Evolutionary conservation across 345 rosid species (phyloP), one percentile per base, ranked within the genome.

Genomic region (Hirschfeldia incana): DNA sequence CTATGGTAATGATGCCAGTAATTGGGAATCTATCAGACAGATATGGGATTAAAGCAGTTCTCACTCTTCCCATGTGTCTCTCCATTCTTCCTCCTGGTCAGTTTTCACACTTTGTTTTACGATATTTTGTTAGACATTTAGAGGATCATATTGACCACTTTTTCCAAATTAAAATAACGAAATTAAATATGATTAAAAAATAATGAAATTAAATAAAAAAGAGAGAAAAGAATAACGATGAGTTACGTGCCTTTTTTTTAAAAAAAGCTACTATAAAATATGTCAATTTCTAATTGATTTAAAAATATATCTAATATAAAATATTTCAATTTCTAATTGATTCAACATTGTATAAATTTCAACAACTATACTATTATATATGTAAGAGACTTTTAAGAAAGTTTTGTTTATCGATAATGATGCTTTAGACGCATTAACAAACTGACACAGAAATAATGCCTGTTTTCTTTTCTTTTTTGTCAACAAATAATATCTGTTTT

Each of bases 1-100:
- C 97, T 4, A 84, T 94, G 64, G 85, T 90, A 60, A 83, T 86
- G 94, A 88, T 91, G 97, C 98, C 98, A 10, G 58, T 92, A 44
- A 72, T 94, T 4, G 97, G 98, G 33, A 88, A 88, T 72, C 79
- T 94, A 21, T 90, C 98, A 0, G 98, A 94, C 80, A 87, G 82
- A 69, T 85, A 91, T 76, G 98, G 98, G 27, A 90, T 88, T 73
- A 94, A 92, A 77, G 81, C 94, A 30, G 37, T 94, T 86, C 94
- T 92, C 3, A 86, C 94, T 0, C 70, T 89, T 27, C 97, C 97
- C 8, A 63, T 94, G 85, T 74, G 67, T 71, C 89, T 88, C 77
- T 53, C 89, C 61, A 75, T 92, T 51, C 49, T 90, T 61, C 97
- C 97, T 55, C 73, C 88, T 33, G 97, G 96, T 76, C 0, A 39